Base-by-base conservation (phyloP, 2,329 filamentous ascomycete species). In the Cercospora sojina region DNA sequence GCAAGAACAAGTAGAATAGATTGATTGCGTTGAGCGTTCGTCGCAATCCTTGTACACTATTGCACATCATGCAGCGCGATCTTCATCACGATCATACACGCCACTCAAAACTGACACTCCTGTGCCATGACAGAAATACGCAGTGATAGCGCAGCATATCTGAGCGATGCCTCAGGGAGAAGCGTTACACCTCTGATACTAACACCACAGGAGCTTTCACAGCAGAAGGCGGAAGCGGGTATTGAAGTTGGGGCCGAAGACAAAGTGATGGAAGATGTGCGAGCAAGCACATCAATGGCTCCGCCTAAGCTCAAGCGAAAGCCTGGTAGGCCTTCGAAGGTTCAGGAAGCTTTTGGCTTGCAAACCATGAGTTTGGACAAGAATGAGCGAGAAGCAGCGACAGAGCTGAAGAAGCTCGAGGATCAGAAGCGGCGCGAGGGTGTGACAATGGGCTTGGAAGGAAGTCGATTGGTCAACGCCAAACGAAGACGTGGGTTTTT, bases 341-440 rank as follows among this genome's bases (percentile, higher is more conserved):
- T 62, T 20, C 43, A 43, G 16, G 51, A 25, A 25, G 32, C 57
- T 38, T 61, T 56, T 23, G 61, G 56, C n/a, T 35, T 60, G 4
- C 64, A 57, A 9, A 60, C 13, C 7, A 38, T 47, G 31, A 58
- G 38, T 53, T 59, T 67, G 38, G 62, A 80, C 53, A 79, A 78
- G 61, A 76, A 80, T 6, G 80, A 83, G 70, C 76, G 78, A 4
- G 76, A 79, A 56, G 75, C 79, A 51, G 78, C 77, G 0, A 76
- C 79, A n/a, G 79, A 81, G 63, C 75, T 83, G 20, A 82, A 83
- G 77, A 82, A 81, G 8, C 77, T 87, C 35, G 77, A 82, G 35
- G 78, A 79, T 51, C 82, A 82, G 67, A 87, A 87, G 73, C 78
- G 78, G 58, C 78, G 79, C 23, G 77, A 86, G 68, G 86, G 86